Conservation (phyloP, 2,329 filamentous ascomycete species). For the Neonectria ditissima region DNA sequence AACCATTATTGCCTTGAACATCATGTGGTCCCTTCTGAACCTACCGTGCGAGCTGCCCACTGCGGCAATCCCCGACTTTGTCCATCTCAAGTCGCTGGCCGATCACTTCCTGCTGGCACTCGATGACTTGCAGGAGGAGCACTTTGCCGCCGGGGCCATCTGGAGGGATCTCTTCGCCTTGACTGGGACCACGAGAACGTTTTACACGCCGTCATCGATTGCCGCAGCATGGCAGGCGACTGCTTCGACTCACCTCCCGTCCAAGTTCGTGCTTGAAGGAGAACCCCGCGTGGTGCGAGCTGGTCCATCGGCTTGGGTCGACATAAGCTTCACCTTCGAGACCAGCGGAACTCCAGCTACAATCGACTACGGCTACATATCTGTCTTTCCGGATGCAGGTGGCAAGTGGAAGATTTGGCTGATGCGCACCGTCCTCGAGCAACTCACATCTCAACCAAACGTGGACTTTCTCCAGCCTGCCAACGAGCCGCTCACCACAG, state of each 20-base stretch:
- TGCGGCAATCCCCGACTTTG: background rate
- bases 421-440: background rate
- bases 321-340: background rate
- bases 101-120: background rate
- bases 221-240: background rate
- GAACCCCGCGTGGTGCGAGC: background rate
- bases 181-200: background rate
- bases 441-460: background rate
- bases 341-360: background rate
- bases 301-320: background rate
- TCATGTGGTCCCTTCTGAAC: background rate
- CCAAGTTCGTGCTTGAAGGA: background rate
- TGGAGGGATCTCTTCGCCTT: background rate
- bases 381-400: background rate
- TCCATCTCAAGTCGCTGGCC: background rate
- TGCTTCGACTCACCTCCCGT: background rate
- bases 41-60: background rate
- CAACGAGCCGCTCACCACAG: background rate
- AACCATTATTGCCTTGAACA: background rate
- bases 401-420: background rate
- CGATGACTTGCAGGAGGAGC: background rate
- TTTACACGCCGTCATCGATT: background rate
- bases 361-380: background rate
- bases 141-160: background rate
- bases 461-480: background rate